Conservation (phyloP, 495 filamentous ascomycete genomes). For the Polyplosphaeria fusca region DNA sequence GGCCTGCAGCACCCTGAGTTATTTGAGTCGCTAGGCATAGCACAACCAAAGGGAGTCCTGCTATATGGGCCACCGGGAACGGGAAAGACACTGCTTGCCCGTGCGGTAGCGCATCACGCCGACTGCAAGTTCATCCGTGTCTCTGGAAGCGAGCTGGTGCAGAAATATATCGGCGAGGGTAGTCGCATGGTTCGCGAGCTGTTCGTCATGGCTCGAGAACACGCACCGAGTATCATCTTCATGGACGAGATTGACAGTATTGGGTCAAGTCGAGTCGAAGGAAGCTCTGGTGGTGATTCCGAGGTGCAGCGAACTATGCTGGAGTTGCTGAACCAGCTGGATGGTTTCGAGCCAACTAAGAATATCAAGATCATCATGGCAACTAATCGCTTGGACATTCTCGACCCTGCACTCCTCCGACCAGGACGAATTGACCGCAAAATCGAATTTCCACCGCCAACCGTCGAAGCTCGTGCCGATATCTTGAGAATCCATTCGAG, state of each 20-base stretch:
- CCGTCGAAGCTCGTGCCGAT: slow-evolving; percentile 94
- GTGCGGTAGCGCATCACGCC: slow-evolving; percentile 96
- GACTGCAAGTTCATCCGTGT: slow-evolving; percentile 99
- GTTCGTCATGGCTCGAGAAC: slow-evolving; percentile 98
- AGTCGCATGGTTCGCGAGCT: slow-evolving; percentile 97
- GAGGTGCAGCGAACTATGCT: slow-evolving; percentile 99
- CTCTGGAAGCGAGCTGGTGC: slow-evolving; percentile 90
- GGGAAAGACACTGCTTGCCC: slow-evolving; percentile 91
- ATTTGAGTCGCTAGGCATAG: slow-evolving; percentile 97
- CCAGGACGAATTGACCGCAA: slow-evolving; percentile 97
- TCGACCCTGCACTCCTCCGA: slow-evolving; percentile 89
- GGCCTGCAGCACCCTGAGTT: slow-evolving; percentile 97
- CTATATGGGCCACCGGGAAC: slow-evolving; percentile 97
- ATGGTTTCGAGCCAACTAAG: slow-evolving; percentile 99
- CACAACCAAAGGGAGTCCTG: slow-evolving; percentile 95
- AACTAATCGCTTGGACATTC: slow-evolving; percentile 94
- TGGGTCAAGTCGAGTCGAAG: slow-evolving; percentile 93
- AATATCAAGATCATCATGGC: slow-evolving; percentile 99
- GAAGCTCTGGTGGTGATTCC: slow-evolving; percentile 91
- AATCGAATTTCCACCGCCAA: slow-evolving; percentile 98
- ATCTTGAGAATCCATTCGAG: slow-evolving; percentile 95
- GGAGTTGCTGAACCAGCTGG: slow-evolving; percentile 95
- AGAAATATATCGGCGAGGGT: slow-evolving; percentile 99
- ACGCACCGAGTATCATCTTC: slow-evolving; percentile 99
- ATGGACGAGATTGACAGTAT: slow-evolving; percentile 99